Conservation (phyloP, 1,284 basidiomycete genomes). For the Leccinum huronense region DNA sequence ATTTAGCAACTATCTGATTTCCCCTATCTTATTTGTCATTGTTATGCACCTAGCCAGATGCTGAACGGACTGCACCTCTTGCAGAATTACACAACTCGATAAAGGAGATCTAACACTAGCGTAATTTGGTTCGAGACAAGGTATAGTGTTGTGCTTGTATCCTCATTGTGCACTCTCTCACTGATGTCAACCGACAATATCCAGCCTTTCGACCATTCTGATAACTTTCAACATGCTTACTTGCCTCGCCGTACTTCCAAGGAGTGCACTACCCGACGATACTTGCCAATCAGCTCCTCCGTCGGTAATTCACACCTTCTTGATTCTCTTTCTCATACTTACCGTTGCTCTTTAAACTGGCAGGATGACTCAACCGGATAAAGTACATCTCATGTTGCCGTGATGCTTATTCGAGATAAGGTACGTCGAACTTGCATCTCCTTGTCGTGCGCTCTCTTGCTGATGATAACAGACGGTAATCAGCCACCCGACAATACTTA, state of each 20-base stretch:
- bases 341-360: background rate
- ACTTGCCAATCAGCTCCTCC: too few species aligned
- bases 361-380: background rate
- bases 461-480: too few species aligned
- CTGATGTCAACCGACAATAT: too few species aligned
- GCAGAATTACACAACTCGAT: background rate
- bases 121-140: background rate
- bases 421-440: background rate
- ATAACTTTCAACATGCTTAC: background rate
- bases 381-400: background rate
- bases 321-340: too few species aligned
- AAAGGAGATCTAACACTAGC: background rate
- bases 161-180: too few species aligned
- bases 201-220: background rate
- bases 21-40: background rate
- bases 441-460: too few species aligned
- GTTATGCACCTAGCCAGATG: too few species aligned
- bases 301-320: too few species aligned
- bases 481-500: background rate
- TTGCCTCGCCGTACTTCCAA: too few species aligned
- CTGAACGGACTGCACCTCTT: background rate
- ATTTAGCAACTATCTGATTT: too few species aligned
- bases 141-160: background rate
- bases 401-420: background rate
- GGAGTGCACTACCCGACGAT: too few species aligned